Percentiles rank a stretch among this genome's conserved stretches.
Evolutionary conservation across 225 moss, liverwort and hornwort species (phyloP).

Genomic region (Sphagnum tenellum): DNA sequence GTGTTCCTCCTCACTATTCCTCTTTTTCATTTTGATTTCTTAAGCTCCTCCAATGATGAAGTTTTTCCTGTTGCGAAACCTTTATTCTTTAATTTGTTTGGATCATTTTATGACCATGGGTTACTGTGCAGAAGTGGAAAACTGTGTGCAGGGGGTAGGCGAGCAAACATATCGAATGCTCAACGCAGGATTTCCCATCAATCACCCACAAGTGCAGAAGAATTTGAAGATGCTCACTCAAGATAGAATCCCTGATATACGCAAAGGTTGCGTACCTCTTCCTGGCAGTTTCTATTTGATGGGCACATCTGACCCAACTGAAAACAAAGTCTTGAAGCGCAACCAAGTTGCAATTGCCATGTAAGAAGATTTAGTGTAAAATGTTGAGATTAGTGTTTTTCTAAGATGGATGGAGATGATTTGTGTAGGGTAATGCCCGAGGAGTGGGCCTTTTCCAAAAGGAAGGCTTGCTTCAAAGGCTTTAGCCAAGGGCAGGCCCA

Average conservation of each 20-base stretch:
- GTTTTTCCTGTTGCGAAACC: no score
- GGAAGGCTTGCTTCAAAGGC: no score
- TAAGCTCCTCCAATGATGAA: no score
- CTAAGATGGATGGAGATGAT: neutral
- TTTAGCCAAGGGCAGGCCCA: no score
- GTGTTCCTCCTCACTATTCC: neutral
- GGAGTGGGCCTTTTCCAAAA: no score
- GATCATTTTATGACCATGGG: no score
- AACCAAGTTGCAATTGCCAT: constrained; percentile 58
- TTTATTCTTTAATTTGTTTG: no score
- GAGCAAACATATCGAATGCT: constrained; percentile 50
- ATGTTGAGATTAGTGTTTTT: neutral
- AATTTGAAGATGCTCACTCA: constrained; percentile 33
- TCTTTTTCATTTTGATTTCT: neutral
- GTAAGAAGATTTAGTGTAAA: constrained; percentile 20
- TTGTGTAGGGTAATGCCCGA: no score
- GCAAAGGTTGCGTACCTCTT: constrained; percentile 53
- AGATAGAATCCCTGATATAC: constrained; percentile 28
- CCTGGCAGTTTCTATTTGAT: constrained; percentile 47
- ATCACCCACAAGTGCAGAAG: constrained; percentile 52
- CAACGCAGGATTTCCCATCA: constrained; percentile 51
- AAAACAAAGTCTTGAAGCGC: constrained; percentile 41
- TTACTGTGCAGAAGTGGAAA: constrained; percentile 25
- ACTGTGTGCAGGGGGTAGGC: constrained; percentile 19
- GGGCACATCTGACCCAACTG: constrained; percentile 82